A percentile compares a stretch with the other conserved stretches of the same genome.
These are phyloP conservation scores for Taxillus chinensis DNA, from an alignment of 164 flowering plant genomes.

Conservation along the genomic window DNA sequence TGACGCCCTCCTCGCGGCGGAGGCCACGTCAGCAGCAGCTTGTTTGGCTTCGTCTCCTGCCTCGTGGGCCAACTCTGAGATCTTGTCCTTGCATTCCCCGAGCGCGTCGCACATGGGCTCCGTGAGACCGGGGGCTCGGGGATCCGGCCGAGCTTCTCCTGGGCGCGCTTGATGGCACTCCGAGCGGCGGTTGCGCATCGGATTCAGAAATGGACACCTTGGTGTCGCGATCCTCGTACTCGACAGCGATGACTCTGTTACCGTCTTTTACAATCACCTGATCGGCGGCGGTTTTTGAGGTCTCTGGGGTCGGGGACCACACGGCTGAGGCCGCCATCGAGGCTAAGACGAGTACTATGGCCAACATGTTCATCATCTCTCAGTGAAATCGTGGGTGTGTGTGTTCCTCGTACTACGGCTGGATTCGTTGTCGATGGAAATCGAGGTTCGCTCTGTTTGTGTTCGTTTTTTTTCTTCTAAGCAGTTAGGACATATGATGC, in stretches of 20 bases:
- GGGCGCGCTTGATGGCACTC: conserved; percentile 6
- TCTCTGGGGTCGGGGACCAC: conserved; percentile 34
- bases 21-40: background rate
- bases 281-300: background rate
- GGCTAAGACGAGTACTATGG: conserved; percentile 30
- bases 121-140: conserved; percentile 10
- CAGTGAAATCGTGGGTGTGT: too few relatives aligned
- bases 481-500: too few relatives aligned
- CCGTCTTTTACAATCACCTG: conserved; percentile 40
- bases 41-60: conserved; percentile 2
- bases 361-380: conserved; percentile 49
- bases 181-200: background rate
- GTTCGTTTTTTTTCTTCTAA: too few relatives aligned
- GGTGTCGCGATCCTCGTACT: conserved; percentile 38
- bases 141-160: conserved; percentile 11
- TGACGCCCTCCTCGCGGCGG: background rate
- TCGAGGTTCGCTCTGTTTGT: too few relatives aligned
- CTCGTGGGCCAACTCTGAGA: conserved; percentile 19
- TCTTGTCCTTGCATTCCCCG: conserved; percentile 49
- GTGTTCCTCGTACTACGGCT: too few relatives aligned
- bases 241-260: conserved; percentile 41
- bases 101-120: conserved; percentile 55
- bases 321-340: conserved; percentile 38
- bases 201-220: conserved; percentile 26
- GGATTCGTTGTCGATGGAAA: too few relatives aligned